Base-by-base conservation (phyloP, 345 rosid species). In the Turritis glabra region DNA sequence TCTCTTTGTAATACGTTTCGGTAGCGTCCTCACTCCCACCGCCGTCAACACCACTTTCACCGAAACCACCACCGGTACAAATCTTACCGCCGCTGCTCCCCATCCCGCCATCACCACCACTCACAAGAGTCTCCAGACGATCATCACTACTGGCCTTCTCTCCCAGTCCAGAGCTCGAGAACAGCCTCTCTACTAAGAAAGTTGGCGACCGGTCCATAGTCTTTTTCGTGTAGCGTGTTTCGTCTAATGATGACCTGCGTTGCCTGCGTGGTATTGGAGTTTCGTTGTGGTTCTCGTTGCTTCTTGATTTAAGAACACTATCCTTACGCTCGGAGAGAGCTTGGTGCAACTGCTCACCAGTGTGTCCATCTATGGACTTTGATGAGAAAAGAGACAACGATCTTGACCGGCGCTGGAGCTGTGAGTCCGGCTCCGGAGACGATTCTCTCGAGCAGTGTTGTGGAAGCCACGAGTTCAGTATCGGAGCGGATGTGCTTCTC, bases 401-500 rank as follows among this genome's bases (percentile, higher is more conserved):
- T 73, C 59, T 83, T 30, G 81, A 73, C 65, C 60, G 72, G 41
- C 32, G 50, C 4, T 80, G 82, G 68, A 81, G 69, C 52, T 83
- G 84, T 56, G 87, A 81, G 62, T 85, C 89, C 9, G 77, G 78
- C 18, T 84, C 90, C 15, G 80, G 81, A 3, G 90, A 83, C 7
- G 78, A 69, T 37, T 80, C 88, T 32, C 33, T 77, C 48, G 75
- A 73, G 67, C 19, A 40, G 29, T 77, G 58, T 13, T 65, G 80
- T 21, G 79, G 87, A 5, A 79, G 81, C 90, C 90, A 82, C 23
- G 92, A 87, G 59, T 79, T 72, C 6, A 79, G 38, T 53, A 87
- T 86, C 29, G 90, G 85, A 18, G 86, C 73, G 11, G 88, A 86
- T 7, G 82, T 80, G 79, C 81, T 88, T 79, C 87, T 81, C 13